Base-by-base conservation (phyloP, 768 basidiomycete species). In the Suillus americanus region DNA sequence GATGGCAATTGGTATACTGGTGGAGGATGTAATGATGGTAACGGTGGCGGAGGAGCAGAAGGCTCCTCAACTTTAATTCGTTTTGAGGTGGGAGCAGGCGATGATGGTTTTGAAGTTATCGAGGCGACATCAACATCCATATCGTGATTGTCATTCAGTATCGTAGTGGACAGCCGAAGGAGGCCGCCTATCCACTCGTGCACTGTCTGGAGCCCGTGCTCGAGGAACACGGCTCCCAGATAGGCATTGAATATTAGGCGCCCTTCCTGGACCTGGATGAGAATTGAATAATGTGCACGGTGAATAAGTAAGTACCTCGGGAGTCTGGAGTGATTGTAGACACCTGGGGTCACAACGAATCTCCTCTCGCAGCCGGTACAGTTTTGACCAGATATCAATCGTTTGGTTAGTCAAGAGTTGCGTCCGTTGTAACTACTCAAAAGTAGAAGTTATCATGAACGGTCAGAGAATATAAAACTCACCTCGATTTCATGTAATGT, bases 191-290 rank as follows among this genome's bases (percentile, higher is more conserved):
- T 81, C 90, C 90, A 91, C 64, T 79, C 74, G 69, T 82, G 81
- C 64, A 89, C 82, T 41, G 73, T 75, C 20, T 77, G 72, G 66
- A 83, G 75, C 48, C 89, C 89, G 68, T 78, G 80, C 64, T 86
- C 83, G 66, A 76, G 70, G 70, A 82, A 89, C 33, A 89, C 80
- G 45, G 84, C 90, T 53, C 88, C 90, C 40, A 89, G 81, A 77
- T 90, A 91, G 48, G 89, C 85, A 68, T 83, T 79, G 72, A 91
- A 89, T 23, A 91, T 76, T 20, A 79, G 71, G 40, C 79, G 80
- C 7, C 82, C 81, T 78, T 89, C 87, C 87, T 89, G 66, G 23
- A 72, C 54, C 65, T 66, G 60, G 61, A 62, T 69, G 40, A 67
- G 54, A 63, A 54, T 68, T 68, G 64, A 59, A 64, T 28, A 57